These are phyloP conservation scores for Eimeria falciformis DNA, from an alignment of 169 alveolate genomes.

Conservation along the genomic window DNA sequence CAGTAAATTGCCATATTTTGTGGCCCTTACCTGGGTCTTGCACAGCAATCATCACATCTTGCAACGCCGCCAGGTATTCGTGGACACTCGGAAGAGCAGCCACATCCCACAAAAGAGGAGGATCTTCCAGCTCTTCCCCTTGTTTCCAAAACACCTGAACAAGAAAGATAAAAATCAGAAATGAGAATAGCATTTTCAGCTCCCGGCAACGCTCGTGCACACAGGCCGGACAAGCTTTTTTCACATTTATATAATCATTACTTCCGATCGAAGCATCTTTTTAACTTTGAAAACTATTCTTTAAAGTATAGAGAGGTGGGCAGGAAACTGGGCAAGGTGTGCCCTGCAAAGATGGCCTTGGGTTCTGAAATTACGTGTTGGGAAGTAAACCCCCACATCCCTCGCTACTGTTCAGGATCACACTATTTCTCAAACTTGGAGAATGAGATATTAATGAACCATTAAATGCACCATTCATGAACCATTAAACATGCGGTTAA, in stretches of 20 bases:
- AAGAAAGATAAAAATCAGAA: background rate
- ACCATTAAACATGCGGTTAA: background rate
- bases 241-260: too few relatives aligned
- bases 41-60: slow-evolving; percentile 78
- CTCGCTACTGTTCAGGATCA: background rate
- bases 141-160: slow-evolving; percentile 74
- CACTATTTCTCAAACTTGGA: background rate
- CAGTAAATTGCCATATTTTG: too few relatives aligned
- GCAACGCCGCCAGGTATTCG: slow-evolving; percentile 70
- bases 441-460: too few relatives aligned
- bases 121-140: background rate
- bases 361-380: too few relatives aligned
- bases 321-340: too few relatives aligned
- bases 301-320: too few relatives aligned
- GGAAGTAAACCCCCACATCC: background rate
- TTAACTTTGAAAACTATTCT: too few relatives aligned
- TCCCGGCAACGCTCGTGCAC: too few relatives aligned
- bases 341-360: too few relatives aligned
- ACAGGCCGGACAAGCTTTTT: too few relatives aligned
- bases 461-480: background rate
- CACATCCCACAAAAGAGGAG: slow-evolving; percentile 59
- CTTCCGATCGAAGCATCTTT: too few relatives aligned
- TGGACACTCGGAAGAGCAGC: slow-evolving; percentile 57
- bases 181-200: too few relatives aligned
- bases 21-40: slow-evolving; percentile 76